These are phyloP conservation scores for Sporothrix protearum DNA, from an alignment of 2,329 filamentous ascomycete genomes.

Conservation along the genomic window DNA sequence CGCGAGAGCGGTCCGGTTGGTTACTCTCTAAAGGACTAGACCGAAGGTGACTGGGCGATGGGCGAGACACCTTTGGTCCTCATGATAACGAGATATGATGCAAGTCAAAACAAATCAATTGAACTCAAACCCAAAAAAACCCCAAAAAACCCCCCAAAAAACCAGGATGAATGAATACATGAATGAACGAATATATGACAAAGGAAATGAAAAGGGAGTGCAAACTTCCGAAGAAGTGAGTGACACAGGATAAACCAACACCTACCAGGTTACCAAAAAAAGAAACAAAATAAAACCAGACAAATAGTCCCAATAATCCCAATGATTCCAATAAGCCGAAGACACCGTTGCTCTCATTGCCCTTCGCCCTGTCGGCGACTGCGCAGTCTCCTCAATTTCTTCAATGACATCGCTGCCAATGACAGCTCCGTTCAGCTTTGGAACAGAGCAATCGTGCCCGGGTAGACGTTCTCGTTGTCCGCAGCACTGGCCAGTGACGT, in stretches of 20 bases:
- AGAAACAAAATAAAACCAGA: background rate
- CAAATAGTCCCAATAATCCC: background rate
- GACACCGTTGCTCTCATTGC: too few species aligned
- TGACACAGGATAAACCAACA: too few species aligned
- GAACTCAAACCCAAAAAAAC: background rate
- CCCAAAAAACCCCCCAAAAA: too few species aligned
- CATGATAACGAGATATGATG: constrained; percentile 1
- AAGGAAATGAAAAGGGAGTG: too few species aligned
- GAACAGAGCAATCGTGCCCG: constrained; percentile 39
- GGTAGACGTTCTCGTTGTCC: constrained; percentile 42
- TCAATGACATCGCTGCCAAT: too few species aligned
- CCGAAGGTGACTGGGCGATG: too few species aligned
- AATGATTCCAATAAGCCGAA: too few species aligned
- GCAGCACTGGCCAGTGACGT: constrained; percentile 36
- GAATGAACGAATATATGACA: background rate
- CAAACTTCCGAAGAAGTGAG: background rate
- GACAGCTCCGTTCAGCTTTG: background rate
- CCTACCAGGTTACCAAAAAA: too few species aligned
- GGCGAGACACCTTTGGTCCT: background rate
- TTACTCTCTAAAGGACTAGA: constrained; percentile 56
- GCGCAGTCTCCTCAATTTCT: background rate
- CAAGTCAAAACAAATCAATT: background rate
- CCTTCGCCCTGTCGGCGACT: too few species aligned
- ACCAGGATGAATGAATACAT: background rate
- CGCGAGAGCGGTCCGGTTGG: constrained; percentile 58